phyloP scores from a whole-genome alignment of 345 rosid genomes.

The Cardiospermum halicacabum region DNA sequence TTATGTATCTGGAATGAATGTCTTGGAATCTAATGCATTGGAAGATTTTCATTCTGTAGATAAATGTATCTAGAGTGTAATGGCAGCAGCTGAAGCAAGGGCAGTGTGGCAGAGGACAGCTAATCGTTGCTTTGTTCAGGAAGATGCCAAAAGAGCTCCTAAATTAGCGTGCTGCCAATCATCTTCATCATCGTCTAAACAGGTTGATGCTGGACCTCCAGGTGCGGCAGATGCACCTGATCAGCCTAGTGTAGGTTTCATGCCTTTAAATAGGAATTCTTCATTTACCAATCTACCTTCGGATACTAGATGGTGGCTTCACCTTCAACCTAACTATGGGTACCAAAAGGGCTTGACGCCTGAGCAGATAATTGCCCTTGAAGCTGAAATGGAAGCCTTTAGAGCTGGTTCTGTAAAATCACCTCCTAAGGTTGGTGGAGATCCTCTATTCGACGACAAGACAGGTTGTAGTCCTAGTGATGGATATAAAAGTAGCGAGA shows the following conservation, averaged over 20 bases:
- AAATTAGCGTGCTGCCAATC: slow-evolving; percentile 89
- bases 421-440: slow-evolving; percentile 17
- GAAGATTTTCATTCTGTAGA: slow-evolving; percentile 14
- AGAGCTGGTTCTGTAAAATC: slow-evolving; percentile 24
- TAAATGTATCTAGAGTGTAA: slow-evolving; percentile 42
- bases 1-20: background rate
- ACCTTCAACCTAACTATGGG: slow-evolving; percentile 54
- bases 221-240: slow-evolving; percentile 33
- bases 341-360: slow-evolving; percentile 46
- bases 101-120: slow-evolving; percentile 87
- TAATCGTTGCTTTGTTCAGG: slow-evolving; percentile 95
- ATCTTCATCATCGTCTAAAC: slow-evolving; percentile 52
- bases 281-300: slow-evolving; percentile 43
- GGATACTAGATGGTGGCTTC: slow-evolving; percentile 70
- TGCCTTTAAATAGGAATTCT: slow-evolving; percentile 50
- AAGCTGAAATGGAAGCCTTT: slow-evolving; percentile 42
- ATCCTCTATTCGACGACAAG: slow-evolving; percentile 5
- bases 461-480: background rate
- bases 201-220: slow-evolving; percentile 44
- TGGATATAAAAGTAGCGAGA: slow-evolving; percentile 10
- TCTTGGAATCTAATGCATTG: background rate
- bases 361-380: slow-evolving; percentile 43
- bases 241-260: slow-evolving; percentile 44
- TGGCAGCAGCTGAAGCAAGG: slow-evolving; percentile 95
- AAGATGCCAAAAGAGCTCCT: slow-evolving; percentile 97